A percentile compares a stretch with the other conserved stretches of the same genome.
Conservation (phyloP, 495 filamentous ascomycete species). For the Aspergillus hancockii region DNA sequence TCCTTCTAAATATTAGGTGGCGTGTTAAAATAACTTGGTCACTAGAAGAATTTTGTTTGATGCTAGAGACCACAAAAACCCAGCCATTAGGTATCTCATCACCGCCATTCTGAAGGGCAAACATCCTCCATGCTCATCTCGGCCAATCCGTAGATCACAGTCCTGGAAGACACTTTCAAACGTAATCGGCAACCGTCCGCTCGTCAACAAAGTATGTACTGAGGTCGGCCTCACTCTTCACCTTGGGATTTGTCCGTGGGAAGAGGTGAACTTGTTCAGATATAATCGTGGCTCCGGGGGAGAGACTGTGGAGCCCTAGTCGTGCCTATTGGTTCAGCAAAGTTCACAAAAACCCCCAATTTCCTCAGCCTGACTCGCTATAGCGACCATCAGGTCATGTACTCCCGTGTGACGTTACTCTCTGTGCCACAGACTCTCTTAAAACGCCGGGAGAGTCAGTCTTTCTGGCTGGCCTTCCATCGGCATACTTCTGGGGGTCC, state of each 20-base stretch:
- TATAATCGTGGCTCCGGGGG: slow-evolving; percentile 2
- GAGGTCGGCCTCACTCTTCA: slow-evolving; percentile 8
- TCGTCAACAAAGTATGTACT: slow-evolving; percentile 7
- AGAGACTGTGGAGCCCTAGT: slow-evolving; percentile 9
- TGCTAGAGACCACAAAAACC: slow-evolving; percentile 11
- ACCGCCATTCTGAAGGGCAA: slow-evolving; percentile 18
- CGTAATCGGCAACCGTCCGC: slow-evolving; percentile 25
- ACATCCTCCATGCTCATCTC: slow-evolving; percentile 17
- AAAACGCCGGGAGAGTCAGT: slow-evolving; percentile 21
- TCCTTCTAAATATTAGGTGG: slow-evolving; percentile 7
- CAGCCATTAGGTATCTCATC: slow-evolving; percentile 17
- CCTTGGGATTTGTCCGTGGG: background rate
- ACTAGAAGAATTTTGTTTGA: slow-evolving; percentile 25
- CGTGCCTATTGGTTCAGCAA: slow-evolving; percentile 16
- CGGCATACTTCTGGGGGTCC: slow-evolving; percentile 14
- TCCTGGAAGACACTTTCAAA: slow-evolving; percentile 21
- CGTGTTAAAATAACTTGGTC: slow-evolving; percentile 26
- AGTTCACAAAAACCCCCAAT: slow-evolving; percentile 12
- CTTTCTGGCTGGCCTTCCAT: slow-evolving; percentile 18
- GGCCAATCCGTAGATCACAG: slow-evolving; percentile 12
- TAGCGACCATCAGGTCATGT: slow-evolving; percentile 20
- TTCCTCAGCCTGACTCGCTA: slow-evolving; percentile 15
- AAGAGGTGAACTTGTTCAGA: slow-evolving; percentile 5
- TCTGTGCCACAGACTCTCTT: slow-evolving; percentile 23
- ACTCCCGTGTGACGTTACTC: slow-evolving; percentile 25